phyloP scores from a whole-genome alignment of 2,329 filamentous ascomycete species.

The Xylaria sp. region DNA sequence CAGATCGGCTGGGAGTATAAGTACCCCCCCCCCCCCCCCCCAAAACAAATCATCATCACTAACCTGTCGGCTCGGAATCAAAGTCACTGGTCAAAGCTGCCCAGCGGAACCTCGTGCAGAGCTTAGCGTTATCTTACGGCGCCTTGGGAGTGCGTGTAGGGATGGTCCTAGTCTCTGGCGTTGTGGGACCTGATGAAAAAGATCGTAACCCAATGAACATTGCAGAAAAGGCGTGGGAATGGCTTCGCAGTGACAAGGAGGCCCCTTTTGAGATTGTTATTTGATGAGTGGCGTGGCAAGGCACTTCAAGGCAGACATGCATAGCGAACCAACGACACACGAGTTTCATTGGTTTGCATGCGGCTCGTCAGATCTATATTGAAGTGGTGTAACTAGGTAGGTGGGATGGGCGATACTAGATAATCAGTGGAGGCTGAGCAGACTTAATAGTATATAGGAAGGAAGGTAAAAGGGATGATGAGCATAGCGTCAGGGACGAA shows the following conservation, averaged over 20 bases:
- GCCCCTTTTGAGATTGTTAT: not conserved
- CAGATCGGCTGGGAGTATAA: too few relatives aligned
- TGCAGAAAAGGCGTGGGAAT: not conserved
- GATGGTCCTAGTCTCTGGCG: not conserved
- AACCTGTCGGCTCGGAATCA: not conserved
- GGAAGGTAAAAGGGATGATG: too few relatives aligned
- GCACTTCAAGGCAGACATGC: too few relatives aligned
- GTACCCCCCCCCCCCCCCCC: too few relatives aligned
- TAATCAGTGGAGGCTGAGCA: too few relatives aligned
- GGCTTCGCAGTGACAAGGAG: not conserved
- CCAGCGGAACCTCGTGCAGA: not conserved
- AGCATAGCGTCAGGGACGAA: too few relatives aligned
- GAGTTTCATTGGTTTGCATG: too few relatives aligned
- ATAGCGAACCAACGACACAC: too few relatives aligned
- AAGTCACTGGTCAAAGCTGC: not conserved
- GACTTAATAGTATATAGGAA: too few relatives aligned
- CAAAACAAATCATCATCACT: not conserved
- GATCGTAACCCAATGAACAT: not conserved
- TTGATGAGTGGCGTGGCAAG: not conserved
- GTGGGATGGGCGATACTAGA: too few relatives aligned
- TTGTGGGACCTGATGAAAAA: constrained; percentile 1
- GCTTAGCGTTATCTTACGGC: not conserved
- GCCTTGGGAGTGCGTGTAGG: not conserved
- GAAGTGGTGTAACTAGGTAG: too few relatives aligned
- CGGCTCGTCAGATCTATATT: too few relatives aligned